Evolutionary conservation across 148 eudicot genomes (phyloP).

Genomic region (Chenopodium berlandieri): DNA sequence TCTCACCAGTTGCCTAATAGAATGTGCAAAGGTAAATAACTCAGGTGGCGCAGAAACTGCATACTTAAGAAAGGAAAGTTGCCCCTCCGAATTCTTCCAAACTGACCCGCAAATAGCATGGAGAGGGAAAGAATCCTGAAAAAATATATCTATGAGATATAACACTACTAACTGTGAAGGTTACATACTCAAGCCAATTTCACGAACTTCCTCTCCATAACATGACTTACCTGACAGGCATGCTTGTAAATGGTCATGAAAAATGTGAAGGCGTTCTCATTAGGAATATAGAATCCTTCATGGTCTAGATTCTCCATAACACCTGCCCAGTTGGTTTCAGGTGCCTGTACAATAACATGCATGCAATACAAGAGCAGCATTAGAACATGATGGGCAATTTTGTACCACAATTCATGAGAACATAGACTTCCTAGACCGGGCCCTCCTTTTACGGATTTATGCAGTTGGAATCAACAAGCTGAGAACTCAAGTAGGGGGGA

Average conservation of each 20-base stretch:
- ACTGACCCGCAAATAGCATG: slow-evolving; percentile 77
- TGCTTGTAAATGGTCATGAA: slow-evolving; percentile 72
- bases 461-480: not conserved
- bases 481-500: no score
- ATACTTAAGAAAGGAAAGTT: slow-evolving; percentile 80
- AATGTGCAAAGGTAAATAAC: slow-evolving; percentile 77
- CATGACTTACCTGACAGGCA: slow-evolving; percentile 58
- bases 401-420: not conserved
- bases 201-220: not conserved
- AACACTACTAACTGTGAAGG: not conserved
- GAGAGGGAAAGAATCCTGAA: slow-evolving; percentile 90
- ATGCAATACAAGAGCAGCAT: slow-evolving; percentile 1
- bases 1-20: slow-evolving; percentile 71
- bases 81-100: slow-evolving; percentile 93
- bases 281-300: slow-evolving; percentile 83
- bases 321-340: slow-evolving; percentile 70
- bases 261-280: slow-evolving; percentile 66
- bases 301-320: slow-evolving; percentile 85
- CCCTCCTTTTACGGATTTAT: no score
- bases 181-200: not conserved
- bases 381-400: not conserved
- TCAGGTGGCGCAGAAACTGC: slow-evolving; percentile 79
- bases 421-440: not conserved
- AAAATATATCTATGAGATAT: not conserved
- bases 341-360: slow-evolving; percentile 52